Conservation (phyloP, 2,329 filamentous ascomycete genomes). For the Colletotrichum orchidophilum region DNA sequence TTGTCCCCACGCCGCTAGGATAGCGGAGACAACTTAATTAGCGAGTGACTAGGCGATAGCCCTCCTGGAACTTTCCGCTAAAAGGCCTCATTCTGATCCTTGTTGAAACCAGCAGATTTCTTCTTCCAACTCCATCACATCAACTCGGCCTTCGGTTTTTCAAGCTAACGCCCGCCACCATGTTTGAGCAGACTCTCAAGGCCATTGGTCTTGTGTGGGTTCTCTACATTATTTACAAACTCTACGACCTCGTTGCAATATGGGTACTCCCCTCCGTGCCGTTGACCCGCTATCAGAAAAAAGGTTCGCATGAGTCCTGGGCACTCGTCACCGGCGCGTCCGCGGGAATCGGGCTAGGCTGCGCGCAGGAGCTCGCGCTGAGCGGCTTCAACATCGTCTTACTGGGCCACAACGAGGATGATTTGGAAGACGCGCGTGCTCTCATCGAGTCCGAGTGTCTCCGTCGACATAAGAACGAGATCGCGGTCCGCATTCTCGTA, state of each 20-base stretch:
- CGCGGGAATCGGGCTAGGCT: constrained; percentile 46
- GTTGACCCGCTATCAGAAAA: constrained; percentile 38
- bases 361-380: constrained; percentile 42
- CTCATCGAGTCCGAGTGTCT: constrained; percentile 32
- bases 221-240: constrained; percentile 28
- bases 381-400: constrained; percentile 47
- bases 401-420: constrained; percentile 42
- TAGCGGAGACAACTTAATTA: neutral
- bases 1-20: neutral
- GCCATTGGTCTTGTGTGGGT: constrained; percentile 36
- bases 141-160: neutral
- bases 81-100: neutral
- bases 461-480: constrained; percentile 34
- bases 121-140: neutral
- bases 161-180: neutral
- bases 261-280: constrained; percentile 36
- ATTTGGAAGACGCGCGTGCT: constrained; percentile 39
- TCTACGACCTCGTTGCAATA: constrained; percentile 35
- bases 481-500: constrained; percentile 41
- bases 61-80: neutral
- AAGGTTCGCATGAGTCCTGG: constrained; percentile 36
- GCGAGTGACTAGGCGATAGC: neutral
- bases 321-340: constrained; percentile 47
- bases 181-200: neutral
- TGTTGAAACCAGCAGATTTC: neutral